Conservation (phyloP, 2,329 filamentous ascomycete genomes). For the Alternaria ventricosa region DNA sequence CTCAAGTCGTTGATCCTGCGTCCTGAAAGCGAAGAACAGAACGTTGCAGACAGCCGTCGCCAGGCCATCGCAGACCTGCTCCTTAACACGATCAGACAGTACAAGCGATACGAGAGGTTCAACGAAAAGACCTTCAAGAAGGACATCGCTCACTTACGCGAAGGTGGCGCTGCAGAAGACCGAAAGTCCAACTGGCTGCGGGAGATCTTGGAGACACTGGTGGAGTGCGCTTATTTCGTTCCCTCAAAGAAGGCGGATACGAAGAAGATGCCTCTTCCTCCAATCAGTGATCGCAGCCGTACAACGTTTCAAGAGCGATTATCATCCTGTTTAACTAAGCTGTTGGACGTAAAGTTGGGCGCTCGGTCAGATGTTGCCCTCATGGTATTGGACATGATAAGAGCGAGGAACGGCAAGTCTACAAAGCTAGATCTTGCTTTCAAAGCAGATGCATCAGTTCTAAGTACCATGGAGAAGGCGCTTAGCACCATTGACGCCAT, state of each 20-base stretch:
- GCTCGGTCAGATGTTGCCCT: conserved; percentile 36
- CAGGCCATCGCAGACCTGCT: conserved; percentile 61
- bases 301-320: conserved; percentile 62
- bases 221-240: conserved; percentile 59
- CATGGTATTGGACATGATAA: conserved; percentile 39
- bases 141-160: conserved; percentile 24
- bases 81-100: conserved; percentile 56
- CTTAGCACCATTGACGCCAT: conserved; percentile 41
- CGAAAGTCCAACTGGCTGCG: conserved; percentile 48
- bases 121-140: conserved; percentile 37
- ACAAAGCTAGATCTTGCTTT: conserved; percentile 54
- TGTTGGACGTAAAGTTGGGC: conserved; percentile 47
- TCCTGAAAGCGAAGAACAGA: conserved; percentile 55
- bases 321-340: conserved; percentile 61
- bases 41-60: conserved; percentile 54
- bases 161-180: conserved; percentile 8
- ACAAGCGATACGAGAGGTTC: conserved; percentile 39
- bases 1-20: conserved; percentile 56
- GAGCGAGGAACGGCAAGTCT: conserved; percentile 30
- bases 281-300: conserved; percentile 56
- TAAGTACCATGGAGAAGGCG: conserved; percentile 45
- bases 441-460: conserved; percentile 55
- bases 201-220: conserved; percentile 54
- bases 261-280: conserved; percentile 50
- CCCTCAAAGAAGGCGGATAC: conserved; percentile 43